A percentile compares a stretch with the other conserved stretches of the same genome.
These are phyloP conservation scores for Ceratobasidium papillatum DNA, from an alignment of 1,284 basidiomycete species.

Conservation along the genomic window DNA sequence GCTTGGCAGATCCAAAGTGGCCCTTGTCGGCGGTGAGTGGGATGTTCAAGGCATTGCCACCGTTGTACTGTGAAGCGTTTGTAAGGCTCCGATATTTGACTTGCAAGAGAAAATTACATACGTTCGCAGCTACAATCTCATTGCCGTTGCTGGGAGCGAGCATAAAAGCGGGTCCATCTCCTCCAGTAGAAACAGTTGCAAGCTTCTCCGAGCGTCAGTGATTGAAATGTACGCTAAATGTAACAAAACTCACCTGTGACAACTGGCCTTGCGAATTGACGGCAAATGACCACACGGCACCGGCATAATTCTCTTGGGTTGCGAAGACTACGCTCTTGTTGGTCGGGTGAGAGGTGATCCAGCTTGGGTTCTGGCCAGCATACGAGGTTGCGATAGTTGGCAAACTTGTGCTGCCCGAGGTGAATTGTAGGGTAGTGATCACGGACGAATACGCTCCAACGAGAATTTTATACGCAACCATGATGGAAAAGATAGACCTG, in stretches of 20 bases:
- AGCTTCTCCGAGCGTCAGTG: not conserved
- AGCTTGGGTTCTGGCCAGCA: slow-evolving; percentile 37
- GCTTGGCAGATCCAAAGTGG: slow-evolving; percentile 30
- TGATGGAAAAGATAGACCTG: not conserved
- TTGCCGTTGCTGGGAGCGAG: slow-evolving; percentile 33
- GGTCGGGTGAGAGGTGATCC: slow-evolving; percentile 35
- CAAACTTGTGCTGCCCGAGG: slow-evolving; percentile 29
- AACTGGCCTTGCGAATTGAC: slow-evolving; percentile 30
- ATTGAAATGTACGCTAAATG: not conserved
- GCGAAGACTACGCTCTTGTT: slow-evolving; percentile 42
- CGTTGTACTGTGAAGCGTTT: slow-evolving; percentile 32
- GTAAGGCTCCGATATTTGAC: not conserved
- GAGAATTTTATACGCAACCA: slow-evolving; percentile 39
- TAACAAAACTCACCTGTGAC: slow-evolving; percentile 14
- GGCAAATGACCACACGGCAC: slow-evolving; percentile 35
- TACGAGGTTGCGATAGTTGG: slow-evolving; percentile 35
- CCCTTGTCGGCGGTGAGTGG: slow-evolving; percentile 26
- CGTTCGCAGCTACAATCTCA: slow-evolving; percentile 43
- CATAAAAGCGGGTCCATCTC: slow-evolving; percentile 40
- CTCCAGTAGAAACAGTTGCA: slow-evolving; percentile 2
- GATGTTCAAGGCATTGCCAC: slow-evolving; percentile 32
- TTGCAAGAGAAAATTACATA: slow-evolving; percentile 15
- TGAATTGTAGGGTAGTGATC: slow-evolving; percentile 42
- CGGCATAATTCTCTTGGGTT: slow-evolving; percentile 40
- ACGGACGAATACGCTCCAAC: slow-evolving; percentile 41